Evolutionary conservation across 1,284 basidiomycete species (phyloP), one percentile per base, ranked within the genome.

Genomic region (Phylloporus gajari): DNA sequence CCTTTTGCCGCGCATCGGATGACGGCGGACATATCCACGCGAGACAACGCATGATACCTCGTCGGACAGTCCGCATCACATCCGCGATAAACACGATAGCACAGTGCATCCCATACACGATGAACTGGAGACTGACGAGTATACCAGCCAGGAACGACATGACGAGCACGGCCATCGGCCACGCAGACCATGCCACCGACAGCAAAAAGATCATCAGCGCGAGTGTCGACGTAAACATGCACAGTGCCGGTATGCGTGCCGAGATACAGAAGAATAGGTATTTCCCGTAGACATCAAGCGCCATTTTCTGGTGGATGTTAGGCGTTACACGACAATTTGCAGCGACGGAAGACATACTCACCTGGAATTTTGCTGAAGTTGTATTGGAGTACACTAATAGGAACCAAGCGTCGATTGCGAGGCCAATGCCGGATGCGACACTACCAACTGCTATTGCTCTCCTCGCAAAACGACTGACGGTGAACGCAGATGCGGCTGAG

Each of bases 261-360:
- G 89, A 88, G 27, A 93, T 84, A 53, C 89, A 84, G 80, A 93
- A 93, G 82, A 92, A 93, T 70, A 91, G 84, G 78, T 90, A 91
- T 17, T 86, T 86, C 53, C 82, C 84, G 75, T 89, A 90, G 25
- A 93, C 75, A 77, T 93, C 92, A 17, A 79, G 80, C 1, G 91
- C 89, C 63, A 88, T 84, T 40, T 69, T 79, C 90, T 91, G 46
- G 46, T 25, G 64, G 30, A 59, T 38, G 17, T 61, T 35, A n/a
- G 69, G 62, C 6, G 38, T 8, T 17, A 35, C 58, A 59, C 12
- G 30, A 32, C n/a, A 3, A 30, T 58, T 58, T 15, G 61, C 15
- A 69, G 51, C 62, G 27, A 48, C 42, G 35, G 63, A 58, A 17
- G 51, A 27, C 32, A 51, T 35, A 79, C 85, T 51, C 71, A 91